Conservation (phyloP, 2,329 filamentous ascomycete species). For the Paecilomyces formosus region DNA sequence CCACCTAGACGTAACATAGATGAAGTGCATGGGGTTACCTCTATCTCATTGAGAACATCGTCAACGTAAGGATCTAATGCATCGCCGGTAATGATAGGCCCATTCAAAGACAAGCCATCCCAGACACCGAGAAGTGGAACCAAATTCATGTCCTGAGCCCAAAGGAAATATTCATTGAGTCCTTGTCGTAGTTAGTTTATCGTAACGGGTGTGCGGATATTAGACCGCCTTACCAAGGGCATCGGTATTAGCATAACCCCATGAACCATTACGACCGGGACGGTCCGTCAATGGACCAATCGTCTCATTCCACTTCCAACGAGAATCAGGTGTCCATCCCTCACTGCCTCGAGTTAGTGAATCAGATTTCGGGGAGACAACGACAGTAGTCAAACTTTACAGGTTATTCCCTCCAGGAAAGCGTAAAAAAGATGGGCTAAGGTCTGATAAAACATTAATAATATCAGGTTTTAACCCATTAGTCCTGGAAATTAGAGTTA, state of each 20-base stretch:
- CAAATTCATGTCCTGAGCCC: slow-evolving; percentile 1
- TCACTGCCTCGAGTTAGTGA: slow-evolving; percentile 14
- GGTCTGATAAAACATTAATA: slow-evolving; percentile 33
- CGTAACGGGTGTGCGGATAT: slow-evolving; percentile 10
- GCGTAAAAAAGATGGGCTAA: slow-evolving; percentile 40
- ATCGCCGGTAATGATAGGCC: slow-evolving; percentile 24
- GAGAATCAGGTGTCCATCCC: slow-evolving; percentile 25
- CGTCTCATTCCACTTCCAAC: slow-evolving; percentile 48
- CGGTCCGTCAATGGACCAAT: slow-evolving; percentile 43
- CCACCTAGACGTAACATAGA: slow-evolving; percentile 15
- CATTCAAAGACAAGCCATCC: slow-evolving; percentile 37
- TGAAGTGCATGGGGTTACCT: slow-evolving; percentile 3
- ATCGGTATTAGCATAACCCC: slow-evolving; percentile 35
- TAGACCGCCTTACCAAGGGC: slow-evolving; percentile 24
- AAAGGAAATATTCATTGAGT: slow-evolving; percentile 22
- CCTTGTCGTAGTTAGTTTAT: slow-evolving; percentile 18
- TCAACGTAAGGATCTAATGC: slow-evolving; percentile 25
- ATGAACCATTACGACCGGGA: slow-evolving; percentile 37
- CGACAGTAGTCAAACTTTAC: neutral
- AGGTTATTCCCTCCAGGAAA: slow-evolving; percentile 48
- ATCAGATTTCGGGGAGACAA: neutral
- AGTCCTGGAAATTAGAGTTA: slow-evolving; percentile 18
- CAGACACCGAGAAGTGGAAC: slow-evolving; percentile 34
- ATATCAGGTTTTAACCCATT: slow-evolving; percentile 43
- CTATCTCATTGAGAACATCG: slow-evolving; percentile 28